Evolutionary conservation across 2,329 filamentous ascomycete species (phyloP), one percentile per base, ranked within the genome.

Genomic region (Colletotrichum falcatum): DNA sequence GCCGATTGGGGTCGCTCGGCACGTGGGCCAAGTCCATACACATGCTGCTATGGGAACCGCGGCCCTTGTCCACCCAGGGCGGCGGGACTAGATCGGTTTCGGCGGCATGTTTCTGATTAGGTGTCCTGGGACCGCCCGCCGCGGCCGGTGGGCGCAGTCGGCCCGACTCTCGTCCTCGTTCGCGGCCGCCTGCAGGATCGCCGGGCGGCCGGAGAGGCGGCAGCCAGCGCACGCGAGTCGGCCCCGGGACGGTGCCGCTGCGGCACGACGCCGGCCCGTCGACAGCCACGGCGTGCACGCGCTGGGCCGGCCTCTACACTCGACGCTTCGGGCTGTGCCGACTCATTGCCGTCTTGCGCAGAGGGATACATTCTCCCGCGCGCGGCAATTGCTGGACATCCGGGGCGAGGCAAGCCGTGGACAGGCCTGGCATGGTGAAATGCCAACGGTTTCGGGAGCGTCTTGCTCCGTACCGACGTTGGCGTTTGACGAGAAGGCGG

Each of bases 291-390:
- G 51, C 60, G 59, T 8, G 49, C 51, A 33, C 44, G 18, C 39
- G 9, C 53, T n/a, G n/a, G n/a, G 59, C 59, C 44, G 44, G 42
- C 28, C 44, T 28, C 51, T 7, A 8, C 35, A 28, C 53, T 46
- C 9, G n/a, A n/a, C n/a, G n/a, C 9, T 23, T 58, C 37, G 28
- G 58, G 49, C 33, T 35, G 37, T n/a, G n/a, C n/a, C n/a, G n/a
- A 51, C 37, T 30, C 26, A 30, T 37, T 20, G 30, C 20, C n/a
- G 20, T 44, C 44, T 23, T 46, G 44, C 44, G 2, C 44, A 46
- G 39, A 16, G 37, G 37, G n/a, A 35, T 30, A n/a, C 56, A 68
- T 71, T 68, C 68, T 68, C 51, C 58, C 64, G 46, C 51, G 39
- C 59, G 56, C 58, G 35, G 30, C 35, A 30, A 37, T 18, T 20